Conservation (phyloP, 495 filamentous ascomycete genomes). For the Penicillium atrosanguineum region DNA sequence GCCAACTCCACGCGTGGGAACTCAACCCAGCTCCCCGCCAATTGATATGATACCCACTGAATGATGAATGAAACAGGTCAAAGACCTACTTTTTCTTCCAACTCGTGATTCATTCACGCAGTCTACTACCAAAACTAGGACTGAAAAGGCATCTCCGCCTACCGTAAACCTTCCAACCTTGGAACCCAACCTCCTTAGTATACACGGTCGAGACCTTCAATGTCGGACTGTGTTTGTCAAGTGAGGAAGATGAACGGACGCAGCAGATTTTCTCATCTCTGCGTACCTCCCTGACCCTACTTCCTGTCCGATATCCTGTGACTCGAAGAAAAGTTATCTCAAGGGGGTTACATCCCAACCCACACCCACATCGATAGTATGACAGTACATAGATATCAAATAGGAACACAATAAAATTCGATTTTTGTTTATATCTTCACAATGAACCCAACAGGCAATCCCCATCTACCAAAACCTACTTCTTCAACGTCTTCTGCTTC, state of each 20-base stretch:
- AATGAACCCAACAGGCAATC: background rate
- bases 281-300: constrained; percentile 24
- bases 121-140: background rate
- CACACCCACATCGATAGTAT: background rate
- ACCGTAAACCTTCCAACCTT: background rate
- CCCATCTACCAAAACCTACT: constrained; percentile 50
- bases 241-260: constrained; percentile 45
- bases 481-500: constrained; percentile 99
- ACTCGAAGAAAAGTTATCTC: constrained; percentile 17
- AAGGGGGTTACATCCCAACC: constrained; percentile 24
- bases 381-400: background rate
- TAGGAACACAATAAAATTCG: background rate
- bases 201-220: constrained; percentile 48
- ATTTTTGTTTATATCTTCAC: background rate
- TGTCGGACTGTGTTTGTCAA: constrained; percentile 54
- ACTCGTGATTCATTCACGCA: background rate
- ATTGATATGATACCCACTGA: constrained; percentile 17
- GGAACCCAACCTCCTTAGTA: constrained; percentile 43
- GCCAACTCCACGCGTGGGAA: background rate
- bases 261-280: constrained; percentile 29
- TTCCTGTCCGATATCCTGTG: constrained; percentile 17
- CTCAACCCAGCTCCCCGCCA: background rate
- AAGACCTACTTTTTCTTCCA: background rate
- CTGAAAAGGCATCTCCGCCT: background rate
- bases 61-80: constrained; percentile 16